Evolutionary conservation across 1,139 yeast species (phyloP).

Genomic region (Lodderomyces parapsilosis): DNA sequence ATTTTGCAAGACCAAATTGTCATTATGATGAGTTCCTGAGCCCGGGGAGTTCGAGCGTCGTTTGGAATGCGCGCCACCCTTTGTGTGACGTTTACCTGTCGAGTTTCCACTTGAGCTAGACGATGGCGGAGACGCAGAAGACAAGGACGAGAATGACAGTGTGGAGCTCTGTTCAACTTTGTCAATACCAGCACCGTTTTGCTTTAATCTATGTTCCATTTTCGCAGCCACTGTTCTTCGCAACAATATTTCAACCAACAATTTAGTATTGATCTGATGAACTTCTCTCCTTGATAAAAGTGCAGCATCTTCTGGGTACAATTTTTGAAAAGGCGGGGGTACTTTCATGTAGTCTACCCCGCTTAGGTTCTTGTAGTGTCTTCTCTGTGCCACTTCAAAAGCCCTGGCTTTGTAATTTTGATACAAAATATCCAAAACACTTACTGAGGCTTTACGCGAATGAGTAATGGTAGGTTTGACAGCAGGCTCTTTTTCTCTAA

Average conservation of each 20-base stretch:
- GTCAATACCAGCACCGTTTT: background rate
- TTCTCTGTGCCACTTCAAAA: constrained; percentile 16
- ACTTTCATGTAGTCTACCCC: constrained; percentile 12
- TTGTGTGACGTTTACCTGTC: background rate
- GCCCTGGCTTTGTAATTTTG: constrained; percentile 29
- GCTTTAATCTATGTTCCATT: constrained; percentile 33
- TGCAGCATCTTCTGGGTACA: constrained; percentile 31
- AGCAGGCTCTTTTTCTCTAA: background rate
- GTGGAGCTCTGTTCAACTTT: background rate
- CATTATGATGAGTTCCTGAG: background rate
- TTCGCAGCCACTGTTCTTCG: constrained; percentile 47
- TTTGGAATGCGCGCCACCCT: constrained; percentile 10
- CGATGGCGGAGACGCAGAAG: constrained; percentile 2
- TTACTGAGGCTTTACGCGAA: constrained; percentile 6
- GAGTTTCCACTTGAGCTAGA: background rate
- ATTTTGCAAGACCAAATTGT: constrained; percentile 3
- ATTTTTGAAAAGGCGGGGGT: constrained; percentile 28
- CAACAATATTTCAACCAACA: constrained; percentile 37
- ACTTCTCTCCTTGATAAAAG: constrained; percentile 25
- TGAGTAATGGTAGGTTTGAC: constrained; percentile 4
- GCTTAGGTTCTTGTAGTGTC: constrained; percentile 12
- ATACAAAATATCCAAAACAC: constrained; percentile 21
- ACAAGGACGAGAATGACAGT: constrained; percentile 5
- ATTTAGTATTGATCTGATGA: constrained; percentile 28
- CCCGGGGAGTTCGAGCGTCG: constrained; percentile 17